Base-by-base conservation (phyloP, 495 filamentous ascomycete species). In the Tuber indicum region DNA sequence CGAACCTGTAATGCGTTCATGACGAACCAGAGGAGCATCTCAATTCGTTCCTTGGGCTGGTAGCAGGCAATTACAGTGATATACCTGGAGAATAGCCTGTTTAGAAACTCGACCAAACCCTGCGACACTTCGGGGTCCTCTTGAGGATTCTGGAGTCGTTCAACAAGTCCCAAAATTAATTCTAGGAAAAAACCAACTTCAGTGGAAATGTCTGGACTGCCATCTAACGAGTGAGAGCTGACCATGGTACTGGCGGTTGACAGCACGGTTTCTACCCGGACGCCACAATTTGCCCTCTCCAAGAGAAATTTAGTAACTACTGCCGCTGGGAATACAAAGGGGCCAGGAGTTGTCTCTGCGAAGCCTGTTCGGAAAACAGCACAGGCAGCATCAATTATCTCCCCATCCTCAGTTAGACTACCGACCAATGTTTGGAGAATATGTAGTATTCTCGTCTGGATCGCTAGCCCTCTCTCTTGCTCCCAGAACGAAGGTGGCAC, bases 41-140 rank as follows among this genome's bases (percentile, higher is more conserved):
- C 89, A 32, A 93, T 86, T 32, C 89, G 85, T 9, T 86, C 84
- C 7, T 85, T 75, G 1, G 87, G 85, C 75, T 89, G 84, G 32
- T 86, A 84, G 36, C 84, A 84, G 76, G 91, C 86, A 36, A 94
- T 85, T 26, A 90, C 83, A 36, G 87, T 83, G 43, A 88, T 85
- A 80, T 94, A 91, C 79, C 88, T 90, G 6, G 88, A 87, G 73
- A 96, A 84, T 44, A 94, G 85, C 72, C 90, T 90, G 43, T 88
- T 87, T 45, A 92, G 84, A 77, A 96, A 90, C 66, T 92, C 89
- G 76, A 96, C 91, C 47, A 91, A 89, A 76, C 90, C 91, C 79
- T 95, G 90, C 5, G 92, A 87, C 42, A 96, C 87, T 81, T 97
- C 94, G 2, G 93, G 93, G 62, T 98, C 94, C 76, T 88, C 85